Percentiles rank a stretch among this genome's conserved stretches.
These are phyloP conservation scores for Colletotrichum destructivum DNA, from an alignment of 2,329 filamentous ascomycete species.

Conservation along the genomic window DNA sequence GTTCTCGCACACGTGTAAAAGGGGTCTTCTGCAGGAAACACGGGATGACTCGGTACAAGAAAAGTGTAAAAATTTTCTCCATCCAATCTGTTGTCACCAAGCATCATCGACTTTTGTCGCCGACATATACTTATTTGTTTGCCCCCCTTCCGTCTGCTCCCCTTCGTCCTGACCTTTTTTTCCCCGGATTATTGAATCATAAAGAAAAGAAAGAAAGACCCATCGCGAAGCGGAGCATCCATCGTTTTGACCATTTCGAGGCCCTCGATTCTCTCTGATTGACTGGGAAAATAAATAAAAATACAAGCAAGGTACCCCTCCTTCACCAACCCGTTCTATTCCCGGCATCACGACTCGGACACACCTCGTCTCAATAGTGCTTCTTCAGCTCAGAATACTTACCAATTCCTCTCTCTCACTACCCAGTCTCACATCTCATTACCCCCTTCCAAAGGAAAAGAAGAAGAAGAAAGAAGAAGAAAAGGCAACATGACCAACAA, in stretches of 20 bases:
- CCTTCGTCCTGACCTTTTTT: not conserved
- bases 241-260: slow-evolving; percentile 17
- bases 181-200: slow-evolving; percentile 29
- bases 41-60: slow-evolving; percentile 39
- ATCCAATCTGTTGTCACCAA: slow-evolving; percentile 11
- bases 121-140: slow-evolving; percentile 23
- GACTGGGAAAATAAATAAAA: slow-evolving; percentile 21
- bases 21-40: slow-evolving; percentile 12
- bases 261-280: slow-evolving; percentile 27
- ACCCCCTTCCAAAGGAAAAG: too few relatives aligned
- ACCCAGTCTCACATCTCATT: not conserved
- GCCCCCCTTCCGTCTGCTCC: not conserved
- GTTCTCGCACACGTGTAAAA: not conserved
- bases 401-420: not conserved
- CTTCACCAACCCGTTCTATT: slow-evolving; percentile 29
- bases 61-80: slow-evolving; percentile 33
- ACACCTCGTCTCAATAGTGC: slow-evolving; percentile 4
- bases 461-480: not conserved
- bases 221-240: slow-evolving; percentile 38
- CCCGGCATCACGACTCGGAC: slow-evolving; percentile 18
- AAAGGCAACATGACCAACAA: slow-evolving; percentile 30
- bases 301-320: slow-evolving; percentile 16
- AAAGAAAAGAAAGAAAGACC: slow-evolving; percentile 8
- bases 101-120: slow-evolving; percentile 25
- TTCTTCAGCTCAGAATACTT: slow-evolving; percentile 4